A percentile compares a stretch with the other conserved stretches of the same genome.
Conservation (phyloP, 768 basidiomycete genomes). For the Mycena metata region DNA sequence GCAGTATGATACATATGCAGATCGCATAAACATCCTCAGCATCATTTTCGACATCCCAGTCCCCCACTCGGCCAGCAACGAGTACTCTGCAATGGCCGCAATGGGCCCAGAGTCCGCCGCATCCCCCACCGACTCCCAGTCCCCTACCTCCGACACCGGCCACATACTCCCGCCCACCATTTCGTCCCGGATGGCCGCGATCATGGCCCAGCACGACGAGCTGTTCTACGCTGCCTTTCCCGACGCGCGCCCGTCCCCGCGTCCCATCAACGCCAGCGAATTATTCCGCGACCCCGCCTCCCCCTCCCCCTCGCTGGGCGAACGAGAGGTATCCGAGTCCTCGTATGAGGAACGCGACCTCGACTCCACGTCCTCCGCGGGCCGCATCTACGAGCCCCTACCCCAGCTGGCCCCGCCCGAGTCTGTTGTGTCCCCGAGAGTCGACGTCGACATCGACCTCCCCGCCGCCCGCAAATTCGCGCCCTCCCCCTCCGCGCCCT, state of each 20-base stretch:
- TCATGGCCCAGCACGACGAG: slow-evolving; percentile 13
- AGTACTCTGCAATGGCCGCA: slow-evolving; percentile 47
- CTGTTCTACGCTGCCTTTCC: slow-evolving; percentile 30
- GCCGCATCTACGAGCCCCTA: not conserved
- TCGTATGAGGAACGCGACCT: slow-evolving; percentile 26
- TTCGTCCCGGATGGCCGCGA: slow-evolving; percentile 22
- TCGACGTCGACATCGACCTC: slow-evolving; percentile 36
- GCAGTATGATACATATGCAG: slow-evolving; percentile 95
- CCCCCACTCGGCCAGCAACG: slow-evolving; percentile 71
- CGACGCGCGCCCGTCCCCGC: slow-evolving; percentile 21
- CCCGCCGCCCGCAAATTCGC: slow-evolving; percentile 49
- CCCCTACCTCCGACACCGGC: slow-evolving; percentile 27
- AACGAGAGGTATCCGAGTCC: slow-evolving; percentile 29
- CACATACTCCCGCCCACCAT: slow-evolving; percentile 15
- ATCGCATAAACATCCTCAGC: slow-evolving; percentile 93
- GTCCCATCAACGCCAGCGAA: no score
- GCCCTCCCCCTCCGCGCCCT: slow-evolving; percentile 61
- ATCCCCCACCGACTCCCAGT: slow-evolving; percentile 25
- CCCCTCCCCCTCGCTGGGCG: slow-evolving; percentile 27
- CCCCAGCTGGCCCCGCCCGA: slow-evolving; percentile 2
- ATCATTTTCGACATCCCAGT: slow-evolving; percentile 90
- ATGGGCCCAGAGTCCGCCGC: slow-evolving; percentile 25
- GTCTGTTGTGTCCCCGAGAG: slow-evolving; percentile 23
- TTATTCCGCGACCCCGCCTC: no score
- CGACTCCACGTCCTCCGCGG: slow-evolving; percentile 6